phyloP scores from a whole-genome alignment of 2,329 filamentous ascomycete species.

The Stagonosporopsis vannaccii region DNA sequence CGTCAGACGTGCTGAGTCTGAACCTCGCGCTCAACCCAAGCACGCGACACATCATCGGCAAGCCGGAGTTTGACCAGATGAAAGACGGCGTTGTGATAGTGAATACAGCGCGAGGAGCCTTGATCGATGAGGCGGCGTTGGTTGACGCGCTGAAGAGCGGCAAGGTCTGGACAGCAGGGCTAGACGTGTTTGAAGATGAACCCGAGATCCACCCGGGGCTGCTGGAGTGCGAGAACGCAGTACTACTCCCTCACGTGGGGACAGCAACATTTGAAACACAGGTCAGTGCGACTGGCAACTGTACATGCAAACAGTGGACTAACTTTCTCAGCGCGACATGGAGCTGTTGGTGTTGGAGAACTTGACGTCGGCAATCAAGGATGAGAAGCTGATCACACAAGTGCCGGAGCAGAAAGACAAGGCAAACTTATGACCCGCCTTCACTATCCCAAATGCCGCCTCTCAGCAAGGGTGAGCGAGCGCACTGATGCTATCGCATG shows the following conservation, averaged over 20 bases:
- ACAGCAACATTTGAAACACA: conserved; percentile 68
- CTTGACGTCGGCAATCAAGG: conserved; percentile 63
- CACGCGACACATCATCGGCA: conserved; percentile 62
- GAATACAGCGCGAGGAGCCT: conserved; percentile 64
- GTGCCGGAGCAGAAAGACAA: conserved; percentile 64
- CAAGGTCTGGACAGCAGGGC: conserved; percentile 61
- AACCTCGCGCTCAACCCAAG: conserved; percentile 60
- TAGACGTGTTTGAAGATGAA: conserved; percentile 67
- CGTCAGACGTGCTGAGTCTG: conserved; percentile 63
- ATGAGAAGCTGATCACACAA: conserved; percentile 65
- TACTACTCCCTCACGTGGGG: conserved; percentile 67
- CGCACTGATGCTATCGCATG: not conserved
- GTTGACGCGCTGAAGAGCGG: conserved; percentile 62
- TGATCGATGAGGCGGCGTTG: conserved; percentile 65
- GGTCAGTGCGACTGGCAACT: conserved; percentile 34
- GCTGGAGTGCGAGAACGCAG: conserved; percentile 58
- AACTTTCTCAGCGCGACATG: conserved; percentile 58
- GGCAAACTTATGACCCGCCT: conserved; percentile 35
- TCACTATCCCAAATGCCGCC: not conserved
- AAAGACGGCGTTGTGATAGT: conserved; percentile 65
- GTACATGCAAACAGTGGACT: conserved; percentile 2
- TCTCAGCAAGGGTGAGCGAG: not conserved
- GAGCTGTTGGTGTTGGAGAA: conserved; percentile 66
- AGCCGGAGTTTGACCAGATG: conserved; percentile 59
- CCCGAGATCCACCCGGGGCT: conserved; percentile 61